Conservation (phyloP, 2,329 filamentous ascomycete genomes). For the Exophiala alcalophila region DNA sequence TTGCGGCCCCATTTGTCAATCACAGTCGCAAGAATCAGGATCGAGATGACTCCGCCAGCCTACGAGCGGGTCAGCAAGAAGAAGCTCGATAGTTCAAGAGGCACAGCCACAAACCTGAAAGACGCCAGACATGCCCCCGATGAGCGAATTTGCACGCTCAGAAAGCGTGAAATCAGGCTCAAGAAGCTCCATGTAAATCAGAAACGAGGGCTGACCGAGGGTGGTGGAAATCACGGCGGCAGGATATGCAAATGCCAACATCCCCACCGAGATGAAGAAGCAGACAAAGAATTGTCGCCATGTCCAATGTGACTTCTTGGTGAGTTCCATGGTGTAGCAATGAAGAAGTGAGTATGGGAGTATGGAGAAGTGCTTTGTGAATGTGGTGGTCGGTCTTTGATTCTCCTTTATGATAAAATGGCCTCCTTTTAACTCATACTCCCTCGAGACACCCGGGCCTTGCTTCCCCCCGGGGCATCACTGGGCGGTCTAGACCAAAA, state of each 20-base stretch:
- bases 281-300: constrained; percentile 2
- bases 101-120: constrained; percentile 1
- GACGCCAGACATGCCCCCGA: constrained; percentile 7
- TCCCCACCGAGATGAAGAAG: neutral
- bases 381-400: too few relatives aligned
- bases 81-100: neutral
- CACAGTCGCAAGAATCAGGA: neutral
- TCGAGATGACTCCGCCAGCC: constrained; percentile 2
- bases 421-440: too few relatives aligned
- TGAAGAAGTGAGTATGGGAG: too few relatives aligned
- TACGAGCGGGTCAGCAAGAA: neutral
- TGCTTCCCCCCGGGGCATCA: too few relatives aligned
- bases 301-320: too few relatives aligned
- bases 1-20: constrained; percentile 33
- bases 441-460: too few relatives aligned
- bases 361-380: too few relatives aligned
- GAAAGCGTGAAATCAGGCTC: neutral
- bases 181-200: constrained; percentile 30
- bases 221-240: constrained; percentile 17
- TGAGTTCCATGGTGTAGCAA: too few relatives aligned
- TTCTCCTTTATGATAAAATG: too few relatives aligned
- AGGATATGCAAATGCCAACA: constrained; percentile 6
- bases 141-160: neutral
- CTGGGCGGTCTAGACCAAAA: too few relatives aligned
- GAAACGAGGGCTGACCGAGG: constrained; percentile 43